Evolutionary conservation across 192 early-diverging fungal genomes (phyloP).

Genomic region (Bifiguratus adelaidae): DNA sequence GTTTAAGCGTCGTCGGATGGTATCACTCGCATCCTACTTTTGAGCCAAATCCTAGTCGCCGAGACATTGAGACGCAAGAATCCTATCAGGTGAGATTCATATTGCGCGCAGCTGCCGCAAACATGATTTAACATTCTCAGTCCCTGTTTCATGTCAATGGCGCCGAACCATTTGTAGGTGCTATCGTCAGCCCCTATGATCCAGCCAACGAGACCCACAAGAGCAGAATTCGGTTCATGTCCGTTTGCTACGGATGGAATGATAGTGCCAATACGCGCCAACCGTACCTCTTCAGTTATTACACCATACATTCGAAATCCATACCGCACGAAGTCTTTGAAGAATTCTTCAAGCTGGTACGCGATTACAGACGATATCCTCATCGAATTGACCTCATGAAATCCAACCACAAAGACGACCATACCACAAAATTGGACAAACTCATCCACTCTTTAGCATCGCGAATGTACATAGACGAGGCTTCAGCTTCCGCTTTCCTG

Average conservation of each 20-base stretch:
- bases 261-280: conserved; percentile 17
- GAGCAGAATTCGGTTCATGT: conserved; percentile 48
- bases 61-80: conserved; percentile 86
- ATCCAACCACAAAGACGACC: neutral
- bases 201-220: conserved; percentile 31
- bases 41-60: conserved; percentile 75
- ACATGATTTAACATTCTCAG: conserved; percentile 1
- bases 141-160: conserved; percentile 52
- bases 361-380: conserved; percentile 46
- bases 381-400: conserved; percentile 14
- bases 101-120: neutral
- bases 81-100: conserved; percentile 58
- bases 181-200: conserved; percentile 80
- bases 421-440: conserved; percentile 48
- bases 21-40: conserved; percentile 96
- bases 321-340: conserved; percentile 36
- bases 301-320: conserved; percentile 29
- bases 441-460: conserved; percentile 36
- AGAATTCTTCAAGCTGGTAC: conserved; percentile 41
- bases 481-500: neutral
- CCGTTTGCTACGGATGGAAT: conserved; percentile 43
- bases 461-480: neutral
- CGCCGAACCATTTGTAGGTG: conserved; percentile 82
- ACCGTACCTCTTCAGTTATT: conserved; percentile 39
- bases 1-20: conserved; percentile 77